These are phyloP conservation scores for Globisporangium mamillatum DNA, from an alignment of 352 stramenopile species.

Conservation along the genomic window DNA sequence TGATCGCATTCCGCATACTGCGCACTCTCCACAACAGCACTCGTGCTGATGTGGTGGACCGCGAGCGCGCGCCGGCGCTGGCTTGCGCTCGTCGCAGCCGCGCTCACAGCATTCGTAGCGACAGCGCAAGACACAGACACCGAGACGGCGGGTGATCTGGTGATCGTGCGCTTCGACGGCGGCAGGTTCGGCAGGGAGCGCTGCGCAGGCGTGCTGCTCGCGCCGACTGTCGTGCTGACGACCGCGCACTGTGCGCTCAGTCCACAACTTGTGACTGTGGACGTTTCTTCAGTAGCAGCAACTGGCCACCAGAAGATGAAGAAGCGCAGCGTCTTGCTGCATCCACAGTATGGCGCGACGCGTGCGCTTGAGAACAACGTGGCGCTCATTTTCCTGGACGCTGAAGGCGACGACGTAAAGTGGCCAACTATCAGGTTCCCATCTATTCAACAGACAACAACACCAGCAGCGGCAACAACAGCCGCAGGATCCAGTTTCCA, in stretches of 20 bases:
- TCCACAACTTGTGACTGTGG: neutral
- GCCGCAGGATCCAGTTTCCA: neutral
- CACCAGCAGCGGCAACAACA: neutral
- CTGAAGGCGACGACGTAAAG: no score
- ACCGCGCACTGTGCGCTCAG: constrained; percentile 9
- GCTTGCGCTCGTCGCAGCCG: neutral
- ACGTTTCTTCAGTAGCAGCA: neutral
- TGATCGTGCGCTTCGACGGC: constrained; percentile 6
- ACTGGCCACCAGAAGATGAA: neutral
- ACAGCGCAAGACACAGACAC: neutral
- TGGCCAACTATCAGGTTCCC: no score
- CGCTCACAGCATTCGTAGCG: neutral
- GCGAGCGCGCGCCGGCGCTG: neutral
- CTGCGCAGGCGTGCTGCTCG: constrained; percentile 6
- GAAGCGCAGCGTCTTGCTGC: neutral
- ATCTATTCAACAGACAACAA: neutral
- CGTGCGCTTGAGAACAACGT: constrained; percentile 10
- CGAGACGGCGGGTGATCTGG: neutral
- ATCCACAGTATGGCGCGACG: constrained; percentile 3
- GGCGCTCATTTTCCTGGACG: constrained; percentile 10
- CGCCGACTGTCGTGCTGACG: constrained; percentile 7
- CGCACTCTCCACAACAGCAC: neutral
- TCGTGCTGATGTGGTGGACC: constrained; percentile 1
- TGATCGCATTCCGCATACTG: neutral
- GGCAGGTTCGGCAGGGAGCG: constrained; percentile 3